These are phyloP conservation scores for Hymenoscyphus albidus DNA, from an alignment of 2,329 filamentous ascomycete species.

Conservation along the genomic window DNA sequence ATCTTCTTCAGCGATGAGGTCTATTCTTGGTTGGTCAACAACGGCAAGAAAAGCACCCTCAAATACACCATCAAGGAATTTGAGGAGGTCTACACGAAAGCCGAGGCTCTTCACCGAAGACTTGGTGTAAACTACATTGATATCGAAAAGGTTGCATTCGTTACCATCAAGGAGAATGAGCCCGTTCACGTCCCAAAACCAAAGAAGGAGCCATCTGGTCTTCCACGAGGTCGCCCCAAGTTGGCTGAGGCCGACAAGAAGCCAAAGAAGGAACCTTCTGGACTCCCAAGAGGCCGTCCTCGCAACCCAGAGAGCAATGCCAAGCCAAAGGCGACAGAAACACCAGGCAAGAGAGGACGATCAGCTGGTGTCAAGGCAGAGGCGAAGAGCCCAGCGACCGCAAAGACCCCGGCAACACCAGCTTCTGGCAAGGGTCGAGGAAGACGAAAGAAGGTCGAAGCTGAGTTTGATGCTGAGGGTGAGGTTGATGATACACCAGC, in stretches of 20 bases:
- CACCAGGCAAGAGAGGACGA: not conserved
- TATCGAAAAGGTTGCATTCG: constrained; percentile 68
- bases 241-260: constrained; percentile 18
- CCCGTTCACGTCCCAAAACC: constrained; percentile 23
- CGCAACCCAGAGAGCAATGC: constrained; percentile 20
- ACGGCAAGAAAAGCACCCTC: constrained; percentile 49
- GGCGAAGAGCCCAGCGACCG: not conserved
- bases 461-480: not conserved
- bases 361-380: not conserved
- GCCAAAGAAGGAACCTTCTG: constrained; percentile 22
- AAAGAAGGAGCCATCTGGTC: constrained; percentile 23
- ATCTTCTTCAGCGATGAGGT: constrained; percentile 81
- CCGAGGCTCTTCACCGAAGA: constrained; percentile 43
- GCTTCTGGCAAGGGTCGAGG: not conserved
- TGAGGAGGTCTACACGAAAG: constrained; percentile 45
- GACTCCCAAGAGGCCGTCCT: constrained; percentile 24
- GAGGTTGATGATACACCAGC: not conserved
- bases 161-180: constrained; percentile 49
- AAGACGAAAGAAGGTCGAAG: constrained; percentile 1
- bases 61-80: constrained; percentile 73
- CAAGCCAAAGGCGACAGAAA: not conserved
- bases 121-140: constrained; percentile 56
- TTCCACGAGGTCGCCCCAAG: constrained; percentile 23
- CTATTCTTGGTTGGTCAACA: constrained; percentile 66
- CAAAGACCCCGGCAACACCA: too few relatives aligned